Conservation (phyloP, 805 yeast species). For the Candida verbasci region DNA sequence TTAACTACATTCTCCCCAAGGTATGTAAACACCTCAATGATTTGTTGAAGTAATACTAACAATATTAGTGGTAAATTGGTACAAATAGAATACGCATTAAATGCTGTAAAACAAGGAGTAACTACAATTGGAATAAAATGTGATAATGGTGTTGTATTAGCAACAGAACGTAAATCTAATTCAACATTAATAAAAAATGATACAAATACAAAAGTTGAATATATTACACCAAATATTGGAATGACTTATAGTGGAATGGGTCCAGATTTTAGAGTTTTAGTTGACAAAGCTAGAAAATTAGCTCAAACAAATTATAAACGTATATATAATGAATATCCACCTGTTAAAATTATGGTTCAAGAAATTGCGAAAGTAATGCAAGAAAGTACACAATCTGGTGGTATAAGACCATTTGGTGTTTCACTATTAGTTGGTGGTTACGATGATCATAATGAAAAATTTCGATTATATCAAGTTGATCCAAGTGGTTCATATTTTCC, state of each 20-base stretch:
- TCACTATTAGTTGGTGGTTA: constrained; percentile 91
- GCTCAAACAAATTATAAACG: constrained; percentile 92
- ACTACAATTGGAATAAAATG: constrained; percentile 92
- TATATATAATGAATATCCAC: constrained; percentile 94
- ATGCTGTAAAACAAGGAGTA: constrained; percentile 97
- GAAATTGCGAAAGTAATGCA: constrained; percentile 97
- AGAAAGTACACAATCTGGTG: constrained; percentile 98
- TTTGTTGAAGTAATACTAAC: constrained; percentile 10
- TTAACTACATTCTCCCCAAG: constrained; percentile 96
- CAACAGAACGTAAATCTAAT: constrained; percentile 89
- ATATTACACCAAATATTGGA: constrained; percentile 92
- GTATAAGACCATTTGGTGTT: constrained; percentile 98
- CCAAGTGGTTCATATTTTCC: constrained; percentile 98
- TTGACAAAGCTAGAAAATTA: constrained; percentile 88
- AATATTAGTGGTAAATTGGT: constrained; percentile 81
- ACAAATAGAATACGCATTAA: constrained; percentile 95
- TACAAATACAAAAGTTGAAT: constrained; percentile 70
- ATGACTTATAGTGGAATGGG: constrained; percentile 99
- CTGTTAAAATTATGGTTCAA: constrained; percentile 87
- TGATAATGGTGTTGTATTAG: constrained; percentile 92
- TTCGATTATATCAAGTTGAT: constrained; percentile 91
- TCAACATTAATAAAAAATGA: constrained; percentile 75
- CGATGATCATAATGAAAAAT: constrained; percentile 66
- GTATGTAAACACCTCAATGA: constrained; percentile 40
- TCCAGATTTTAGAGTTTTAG: constrained; percentile 92